phyloP scores from a whole-genome alignment of 73 alveolate species.

The Paramecium biaurelia region DNA sequence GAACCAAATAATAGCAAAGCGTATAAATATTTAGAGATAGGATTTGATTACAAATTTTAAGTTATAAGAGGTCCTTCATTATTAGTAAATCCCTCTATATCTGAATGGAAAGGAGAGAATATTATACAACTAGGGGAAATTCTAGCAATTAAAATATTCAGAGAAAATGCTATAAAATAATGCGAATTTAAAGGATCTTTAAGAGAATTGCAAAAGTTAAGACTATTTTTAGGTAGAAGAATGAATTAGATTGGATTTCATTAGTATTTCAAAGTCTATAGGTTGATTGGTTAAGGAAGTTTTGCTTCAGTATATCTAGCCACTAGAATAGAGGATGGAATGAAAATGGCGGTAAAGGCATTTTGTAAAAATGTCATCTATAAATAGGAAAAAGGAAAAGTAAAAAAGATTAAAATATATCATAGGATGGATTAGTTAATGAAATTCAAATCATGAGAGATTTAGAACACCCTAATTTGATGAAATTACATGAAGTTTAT shows the following conservation, averaged over 20 bases:
- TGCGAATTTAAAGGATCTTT: background rate
- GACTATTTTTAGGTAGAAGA: background rate
- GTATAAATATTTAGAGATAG: background rate
- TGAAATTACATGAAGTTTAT: conserved; percentile 49
- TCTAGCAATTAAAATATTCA: background rate
- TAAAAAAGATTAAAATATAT: no score
- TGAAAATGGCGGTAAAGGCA: conserved; percentile 39
- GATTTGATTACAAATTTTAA: background rate
- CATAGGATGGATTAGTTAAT: conserved; percentile 10
- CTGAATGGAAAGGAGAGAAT: background rate
- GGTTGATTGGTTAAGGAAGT: conserved; percentile 56
- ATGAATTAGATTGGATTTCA: conserved; percentile 50
- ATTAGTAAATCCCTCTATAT: background rate
- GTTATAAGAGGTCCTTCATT: background rate
- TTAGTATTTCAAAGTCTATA: conserved; percentile 27
- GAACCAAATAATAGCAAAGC: background rate
- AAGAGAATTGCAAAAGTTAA: background rate
- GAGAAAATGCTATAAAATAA: background rate
- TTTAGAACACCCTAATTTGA: conserved; percentile 2
- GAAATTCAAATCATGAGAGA: conserved; percentile 51
- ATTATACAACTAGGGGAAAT: background rate
- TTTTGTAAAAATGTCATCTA: conserved; percentile 33
- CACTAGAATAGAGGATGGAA: conserved; percentile 40
- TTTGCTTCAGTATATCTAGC: conserved; percentile 31
- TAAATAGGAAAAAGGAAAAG: conserved; percentile 31